phyloP scores from a whole-genome alignment of 2,329 filamentous ascomycete genomes.

The Alternaria arbusti region DNA sequence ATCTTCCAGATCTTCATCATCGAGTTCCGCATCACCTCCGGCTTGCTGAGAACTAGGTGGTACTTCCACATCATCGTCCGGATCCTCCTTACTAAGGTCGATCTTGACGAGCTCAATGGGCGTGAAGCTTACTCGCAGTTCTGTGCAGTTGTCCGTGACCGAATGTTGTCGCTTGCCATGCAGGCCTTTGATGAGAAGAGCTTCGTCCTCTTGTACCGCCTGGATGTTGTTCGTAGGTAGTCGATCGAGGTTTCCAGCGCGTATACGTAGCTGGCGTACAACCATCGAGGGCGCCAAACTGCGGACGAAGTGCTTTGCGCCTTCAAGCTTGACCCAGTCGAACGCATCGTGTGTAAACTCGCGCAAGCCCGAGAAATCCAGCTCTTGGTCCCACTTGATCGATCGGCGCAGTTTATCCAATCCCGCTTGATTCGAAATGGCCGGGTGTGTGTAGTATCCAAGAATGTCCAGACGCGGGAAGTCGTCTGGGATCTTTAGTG shows the following conservation, averaged over 20 bases:
- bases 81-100: constrained; percentile 74
- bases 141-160: constrained; percentile 75
- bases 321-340: constrained; percentile 80
- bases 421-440: constrained; percentile 70
- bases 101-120: constrained; percentile 80
- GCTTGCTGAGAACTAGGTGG: constrained; percentile 21
- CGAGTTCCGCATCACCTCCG: constrained; percentile 32
- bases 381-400: constrained; percentile 66
- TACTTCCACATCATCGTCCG: constrained; percentile 67
- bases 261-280: constrained; percentile 61
- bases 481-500: constrained; percentile 74
- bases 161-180: constrained; percentile 72
- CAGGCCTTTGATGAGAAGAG: constrained; percentile 68
- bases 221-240: constrained; percentile 40
- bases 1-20: constrained; percentile 46
- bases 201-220: constrained; percentile 55
- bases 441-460: constrained; percentile 85
- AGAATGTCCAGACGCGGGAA: constrained; percentile 84
- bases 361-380: constrained; percentile 72
- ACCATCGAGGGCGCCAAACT: constrained; percentile 80
- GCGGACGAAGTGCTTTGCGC: constrained; percentile 83
- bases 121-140: constrained; percentile 79
- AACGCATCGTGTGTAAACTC: constrained; percentile 80
- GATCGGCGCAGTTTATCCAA: constrained; percentile 61
- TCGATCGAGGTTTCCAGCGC: constrained; percentile 30